Evolutionary conservation across 2,329 filamentous ascomycete genomes (phyloP).

Genomic region (Aureobasidium sp.): DNA sequence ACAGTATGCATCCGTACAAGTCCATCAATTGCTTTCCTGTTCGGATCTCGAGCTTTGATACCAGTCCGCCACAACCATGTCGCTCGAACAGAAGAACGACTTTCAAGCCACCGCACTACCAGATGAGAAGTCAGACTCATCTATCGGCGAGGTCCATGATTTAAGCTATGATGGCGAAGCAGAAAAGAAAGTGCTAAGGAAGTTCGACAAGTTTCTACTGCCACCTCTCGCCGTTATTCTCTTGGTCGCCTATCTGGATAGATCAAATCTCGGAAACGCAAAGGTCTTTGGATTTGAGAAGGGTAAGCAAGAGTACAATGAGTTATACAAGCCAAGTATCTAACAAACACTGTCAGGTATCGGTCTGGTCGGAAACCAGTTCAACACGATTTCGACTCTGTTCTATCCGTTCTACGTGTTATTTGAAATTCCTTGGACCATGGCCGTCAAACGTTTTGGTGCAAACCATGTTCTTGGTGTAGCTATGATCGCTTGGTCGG

Average conservation of each 20-base stretch:
- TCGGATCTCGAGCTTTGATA: background rate
- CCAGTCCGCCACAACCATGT: background rate
- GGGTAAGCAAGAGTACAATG: background rate
- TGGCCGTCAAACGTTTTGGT: slow-evolving; percentile 20
- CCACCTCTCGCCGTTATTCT: slow-evolving; percentile 16
- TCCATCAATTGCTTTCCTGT: too few relatives aligned
- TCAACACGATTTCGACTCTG: slow-evolving; percentile 16
- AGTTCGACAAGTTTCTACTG: slow-evolving; percentile 15
- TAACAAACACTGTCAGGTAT: background rate
- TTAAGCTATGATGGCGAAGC: slow-evolving; percentile 8
- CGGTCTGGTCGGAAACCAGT: slow-evolving; percentile 15
- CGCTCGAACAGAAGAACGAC: background rate
- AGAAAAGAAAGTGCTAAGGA: slow-evolving; percentile 13
- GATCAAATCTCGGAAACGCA: slow-evolving; percentile 16
- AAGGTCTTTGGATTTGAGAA: slow-evolving; percentile 17
- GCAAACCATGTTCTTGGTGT: slow-evolving; percentile 17
- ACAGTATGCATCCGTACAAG: too few relatives aligned
- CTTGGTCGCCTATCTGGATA: slow-evolving; percentile 15
- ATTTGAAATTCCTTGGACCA: slow-evolving; percentile 16
- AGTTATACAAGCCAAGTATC: too few relatives aligned
- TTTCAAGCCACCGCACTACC: background rate
- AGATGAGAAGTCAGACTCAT: background rate
- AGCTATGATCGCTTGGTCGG: slow-evolving; percentile 20
- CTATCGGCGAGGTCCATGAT: background rate
- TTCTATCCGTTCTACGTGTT: slow-evolving; percentile 17